Base-by-base conservation (phyloP, 1,284 basidiomycete species). In the Athelia psychrophila region DNA sequence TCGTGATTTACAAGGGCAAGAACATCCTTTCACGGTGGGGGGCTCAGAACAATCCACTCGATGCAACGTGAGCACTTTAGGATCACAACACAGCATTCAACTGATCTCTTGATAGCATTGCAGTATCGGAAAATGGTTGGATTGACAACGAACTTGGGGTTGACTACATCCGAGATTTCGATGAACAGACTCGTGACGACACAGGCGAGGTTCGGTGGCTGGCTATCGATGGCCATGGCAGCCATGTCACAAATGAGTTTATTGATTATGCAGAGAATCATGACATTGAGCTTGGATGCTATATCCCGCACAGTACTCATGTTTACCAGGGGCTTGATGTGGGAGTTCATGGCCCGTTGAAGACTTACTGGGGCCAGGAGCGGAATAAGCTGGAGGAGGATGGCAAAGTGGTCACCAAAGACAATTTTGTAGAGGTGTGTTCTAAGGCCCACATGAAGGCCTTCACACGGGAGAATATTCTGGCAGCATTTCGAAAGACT, bases 271-370 rank as follows among this genome's bases (percentile, higher is more conserved):
- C 64, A 2, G 10, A 49, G 2, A 25, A 62, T 40, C 42, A 71
- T 32, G 57, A 63, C 13, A 64, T 76, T 23, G 40, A 63, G 19
- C 48, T 76, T 15, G 56, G 68, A 44, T 66, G 64, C 23, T 65
- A 75, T 16, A 70, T 71, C 2, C 60, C 70, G 1, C 69, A 76
- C 49, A 73, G 66, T 0, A 76, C 72, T 0, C 70, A 75, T 49
- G 54, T 57, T 3, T 62, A 74, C 2, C 72, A 76, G 51, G 71
- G 72, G 1, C 63, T 70, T 10, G 71, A 76, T 62, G 69, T 74
- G 30, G 69, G 68, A 0, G 58, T 67, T 6, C 75, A 75, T 56
- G 58, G 64, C 1, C 65, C 62, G 8, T 53, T 71, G 9, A 54
- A 56, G 36, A 51, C 13, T 22, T 58, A 56, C 8, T 64, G 59